Conservation (phyloP, 352 stramenopile genomes). For the Aphanomyces euteiches region DNA sequence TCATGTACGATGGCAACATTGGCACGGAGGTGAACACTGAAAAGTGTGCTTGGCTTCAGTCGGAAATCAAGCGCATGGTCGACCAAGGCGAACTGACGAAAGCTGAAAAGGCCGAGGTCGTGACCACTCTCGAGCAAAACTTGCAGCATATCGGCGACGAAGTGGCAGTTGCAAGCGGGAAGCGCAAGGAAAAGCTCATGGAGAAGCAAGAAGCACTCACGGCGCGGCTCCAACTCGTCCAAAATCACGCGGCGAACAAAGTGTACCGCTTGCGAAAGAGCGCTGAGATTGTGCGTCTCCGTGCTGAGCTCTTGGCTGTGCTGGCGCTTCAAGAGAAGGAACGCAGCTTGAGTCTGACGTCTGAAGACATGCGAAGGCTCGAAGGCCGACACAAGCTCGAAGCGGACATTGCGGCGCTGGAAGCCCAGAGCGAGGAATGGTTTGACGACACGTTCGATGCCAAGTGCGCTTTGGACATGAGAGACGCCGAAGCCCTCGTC, state of each 20-base stretch:
- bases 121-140: constrained; percentile 26
- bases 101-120: constrained; percentile 28
- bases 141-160: not conserved
- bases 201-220: constrained; percentile 7
- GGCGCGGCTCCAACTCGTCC: not conserved
- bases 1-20: constrained; percentile 27
- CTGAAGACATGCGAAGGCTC: constrained; percentile 28
- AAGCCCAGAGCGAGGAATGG: constrained; percentile 23
- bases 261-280: constrained; percentile 4
- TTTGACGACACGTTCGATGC: constrained; percentile 32
- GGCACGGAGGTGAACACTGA: constrained; percentile 20
- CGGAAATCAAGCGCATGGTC: constrained; percentile 33
- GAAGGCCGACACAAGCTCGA: constrained; percentile 28
- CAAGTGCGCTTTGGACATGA: constrained; percentile 2
- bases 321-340: constrained; percentile 29
- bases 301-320: constrained; percentile 20
- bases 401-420: not conserved
- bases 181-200: constrained; percentile 17
- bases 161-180: not conserved
- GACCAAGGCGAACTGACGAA: constrained; percentile 32
- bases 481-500: constrained; percentile 14
- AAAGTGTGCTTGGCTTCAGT: constrained; percentile 28
- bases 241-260: not conserved
- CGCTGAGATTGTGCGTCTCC: constrained; percentile 20
- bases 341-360: constrained; percentile 29